phyloP scores from a whole-genome alignment of 768 basidiomycete genomes.

The Pisolithus albus region DNA sequence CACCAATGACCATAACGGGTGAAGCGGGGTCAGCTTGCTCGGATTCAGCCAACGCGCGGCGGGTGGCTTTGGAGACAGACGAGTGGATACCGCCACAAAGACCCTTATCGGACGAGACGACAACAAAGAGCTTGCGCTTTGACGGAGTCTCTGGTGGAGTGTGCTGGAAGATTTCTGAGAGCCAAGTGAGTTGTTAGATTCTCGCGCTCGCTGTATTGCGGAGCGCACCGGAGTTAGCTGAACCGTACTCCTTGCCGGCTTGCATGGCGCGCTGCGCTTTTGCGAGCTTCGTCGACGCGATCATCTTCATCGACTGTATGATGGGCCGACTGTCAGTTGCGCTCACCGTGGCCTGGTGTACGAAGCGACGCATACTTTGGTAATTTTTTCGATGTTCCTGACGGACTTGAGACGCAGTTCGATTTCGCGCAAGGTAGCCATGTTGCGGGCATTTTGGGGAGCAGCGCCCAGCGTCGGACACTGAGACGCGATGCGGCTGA shows the following conservation, averaged over 20 bases:
- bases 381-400: conserved; percentile 98
- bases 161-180: conserved; percentile 82
- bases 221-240: conserved; percentile 74
- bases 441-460: conserved; percentile 61
- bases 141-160: conserved; percentile 59
- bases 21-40: conserved; percentile 47
- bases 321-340: conserved; percentile 1
- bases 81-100: conserved; percentile 99
- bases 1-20: conserved; percentile 83
- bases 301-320: conserved; percentile 94
- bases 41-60: conserved; percentile 55
- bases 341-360: background rate
- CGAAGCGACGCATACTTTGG: conserved; percentile 58
- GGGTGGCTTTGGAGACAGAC: conserved; percentile 86
- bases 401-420: conserved; percentile 96
- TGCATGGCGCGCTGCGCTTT: conserved; percentile 94
- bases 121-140: conserved; percentile 82
- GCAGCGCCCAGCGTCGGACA: conserved; percentile 33
- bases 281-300: conserved; percentile 93
- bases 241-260: conserved; percentile 86
- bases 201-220: background rate
- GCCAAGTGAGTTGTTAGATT: conserved; percentile 2
- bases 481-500: conserved; percentile 37
- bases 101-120: conserved; percentile 97
- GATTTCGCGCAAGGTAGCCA: conserved; percentile 97